Conservation (phyloP, 176 grass and related monocot genomes). For the Calamus simplicifolius region DNA sequence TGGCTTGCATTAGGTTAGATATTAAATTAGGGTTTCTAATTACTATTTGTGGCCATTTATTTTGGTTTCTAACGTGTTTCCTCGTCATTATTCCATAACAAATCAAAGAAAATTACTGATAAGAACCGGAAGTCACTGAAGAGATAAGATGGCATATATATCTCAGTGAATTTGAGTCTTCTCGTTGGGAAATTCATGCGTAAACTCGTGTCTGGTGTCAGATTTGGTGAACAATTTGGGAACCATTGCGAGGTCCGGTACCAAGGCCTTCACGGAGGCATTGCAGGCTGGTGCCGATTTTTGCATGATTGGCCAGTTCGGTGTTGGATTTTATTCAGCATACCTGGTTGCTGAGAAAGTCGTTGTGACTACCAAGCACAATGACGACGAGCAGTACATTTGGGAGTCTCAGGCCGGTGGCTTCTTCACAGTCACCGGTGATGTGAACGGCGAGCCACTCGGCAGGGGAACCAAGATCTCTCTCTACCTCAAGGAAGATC, state of each 20-base stretch:
- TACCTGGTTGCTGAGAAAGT: slow-evolving; percentile 14
- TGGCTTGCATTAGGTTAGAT: too few relatives aligned
- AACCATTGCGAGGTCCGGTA: slow-evolving; percentile 6
- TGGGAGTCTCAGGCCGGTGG: slow-evolving; percentile 8
- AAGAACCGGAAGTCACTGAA: too few relatives aligned
- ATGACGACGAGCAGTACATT: slow-evolving; percentile 9
- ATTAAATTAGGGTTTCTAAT: too few relatives aligned
- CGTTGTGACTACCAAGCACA: slow-evolving; percentile 8
- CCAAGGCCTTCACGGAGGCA: slow-evolving; percentile 8
- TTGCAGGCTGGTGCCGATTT: slow-evolving; percentile 6
- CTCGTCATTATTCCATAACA: too few relatives aligned
- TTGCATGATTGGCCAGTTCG: slow-evolving; percentile 8
- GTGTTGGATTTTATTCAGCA: slow-evolving; percentile 2
- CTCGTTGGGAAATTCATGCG: too few relatives aligned
- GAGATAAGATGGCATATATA: too few relatives aligned
- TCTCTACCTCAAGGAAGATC: slow-evolving; percentile 6
- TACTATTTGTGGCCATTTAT: too few relatives aligned
- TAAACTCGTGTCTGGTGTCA: neutral
- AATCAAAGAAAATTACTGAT: too few relatives aligned
- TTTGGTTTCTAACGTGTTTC: too few relatives aligned
- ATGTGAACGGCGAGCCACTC: neutral
- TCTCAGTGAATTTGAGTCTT: too few relatives aligned
- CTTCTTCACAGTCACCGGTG: neutral
- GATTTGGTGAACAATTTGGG: slow-evolving; percentile 16
- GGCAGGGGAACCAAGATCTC: slow-evolving; percentile 12